These are phyloP conservation scores for Mollisia scopiformis DNA, from an alignment of 2,329 filamentous ascomycete species.

Conservation along the genomic window DNA sequence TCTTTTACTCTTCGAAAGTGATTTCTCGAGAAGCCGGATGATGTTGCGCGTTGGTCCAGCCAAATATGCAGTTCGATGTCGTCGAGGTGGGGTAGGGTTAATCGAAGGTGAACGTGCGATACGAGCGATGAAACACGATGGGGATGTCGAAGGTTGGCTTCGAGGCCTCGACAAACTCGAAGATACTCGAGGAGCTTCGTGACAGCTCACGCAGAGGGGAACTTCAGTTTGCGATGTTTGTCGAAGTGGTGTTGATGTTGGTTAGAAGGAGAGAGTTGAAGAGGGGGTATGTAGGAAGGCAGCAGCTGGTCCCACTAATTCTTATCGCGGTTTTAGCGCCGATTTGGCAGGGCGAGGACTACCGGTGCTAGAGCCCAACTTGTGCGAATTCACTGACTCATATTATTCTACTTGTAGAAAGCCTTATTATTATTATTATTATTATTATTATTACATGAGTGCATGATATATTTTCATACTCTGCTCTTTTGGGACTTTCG, in stretches of 20 bases:
- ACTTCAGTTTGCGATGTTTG: background rate
- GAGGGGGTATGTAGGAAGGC: background rate
- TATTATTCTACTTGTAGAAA: too few species aligned
- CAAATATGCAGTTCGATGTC: background rate
- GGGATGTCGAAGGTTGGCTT: background rate
- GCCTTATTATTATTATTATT: too few species aligned
- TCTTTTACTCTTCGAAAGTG: background rate
- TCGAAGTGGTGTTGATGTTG: conserved; percentile 2
- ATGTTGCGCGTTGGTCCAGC: background rate
- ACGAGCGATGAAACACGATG: conserved; percentile 6
- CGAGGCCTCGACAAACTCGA: conserved; percentile 4
- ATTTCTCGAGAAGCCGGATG: background rate
- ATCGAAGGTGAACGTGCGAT: background rate
- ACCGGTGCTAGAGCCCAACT: too few species aligned
- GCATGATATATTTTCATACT: too few species aligned
- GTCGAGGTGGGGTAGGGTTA: conserved; percentile 6
- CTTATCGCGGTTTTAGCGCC: too few species aligned
- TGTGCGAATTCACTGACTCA: too few species aligned
- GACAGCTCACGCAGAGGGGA: conserved; percentile 6
- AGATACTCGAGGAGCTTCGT: background rate
- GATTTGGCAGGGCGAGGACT: too few species aligned
- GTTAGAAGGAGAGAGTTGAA: background rate
- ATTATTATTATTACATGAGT: too few species aligned
- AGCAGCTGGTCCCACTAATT: background rate
- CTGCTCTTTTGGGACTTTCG: too few species aligned